A percentile compares a stretch with the other conserved stretches of the same genome.
Conservation (phyloP, 306 rosid species). For the Sindora glabra region DNA sequence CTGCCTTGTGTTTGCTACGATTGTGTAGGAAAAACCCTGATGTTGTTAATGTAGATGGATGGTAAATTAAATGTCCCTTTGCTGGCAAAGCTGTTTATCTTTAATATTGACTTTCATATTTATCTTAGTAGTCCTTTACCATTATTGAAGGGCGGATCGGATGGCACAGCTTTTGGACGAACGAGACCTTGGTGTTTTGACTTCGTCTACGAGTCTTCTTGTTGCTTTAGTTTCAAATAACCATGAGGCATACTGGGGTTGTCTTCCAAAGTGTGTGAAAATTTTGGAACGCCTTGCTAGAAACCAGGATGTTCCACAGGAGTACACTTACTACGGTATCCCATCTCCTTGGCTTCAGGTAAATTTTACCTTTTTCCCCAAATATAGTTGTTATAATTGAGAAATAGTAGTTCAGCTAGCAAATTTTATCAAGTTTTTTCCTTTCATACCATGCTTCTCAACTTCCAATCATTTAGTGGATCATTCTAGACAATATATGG, state of each 20-base stretch:
- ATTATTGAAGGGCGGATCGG: slow-evolving; percentile 83
- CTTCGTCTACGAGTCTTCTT: slow-evolving; percentile 97
- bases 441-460: neutral
- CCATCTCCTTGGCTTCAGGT: slow-evolving; percentile 99
- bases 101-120: neutral
- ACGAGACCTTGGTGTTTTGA: slow-evolving; percentile 96
- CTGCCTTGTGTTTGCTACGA: slow-evolving; percentile 95
- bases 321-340: slow-evolving; percentile 97
- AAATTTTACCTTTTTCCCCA: neutral
- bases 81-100: slow-evolving; percentile 5
- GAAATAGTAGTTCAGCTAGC: too few species aligned
- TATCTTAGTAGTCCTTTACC: slow-evolving; percentile 15
- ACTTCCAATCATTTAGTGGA: neutral
- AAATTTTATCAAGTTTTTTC: neutral
- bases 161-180: slow-evolving; percentile 99
- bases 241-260: slow-evolving; percentile 91
- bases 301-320: slow-evolving; percentile 96
- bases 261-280: slow-evolving; percentile 97
- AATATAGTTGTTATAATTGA: slow-evolving; percentile 10
- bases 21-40: slow-evolving; percentile 97
- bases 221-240: slow-evolving; percentile 89
- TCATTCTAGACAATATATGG: slow-evolving; percentile 10
- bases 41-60: slow-evolving; percentile 98
- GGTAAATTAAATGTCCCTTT: slow-evolving; percentile 50
- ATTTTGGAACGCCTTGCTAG: slow-evolving; percentile 90